Conservation (phyloP, 129 eudicot species). For the Erigeron canadensis region DNA sequence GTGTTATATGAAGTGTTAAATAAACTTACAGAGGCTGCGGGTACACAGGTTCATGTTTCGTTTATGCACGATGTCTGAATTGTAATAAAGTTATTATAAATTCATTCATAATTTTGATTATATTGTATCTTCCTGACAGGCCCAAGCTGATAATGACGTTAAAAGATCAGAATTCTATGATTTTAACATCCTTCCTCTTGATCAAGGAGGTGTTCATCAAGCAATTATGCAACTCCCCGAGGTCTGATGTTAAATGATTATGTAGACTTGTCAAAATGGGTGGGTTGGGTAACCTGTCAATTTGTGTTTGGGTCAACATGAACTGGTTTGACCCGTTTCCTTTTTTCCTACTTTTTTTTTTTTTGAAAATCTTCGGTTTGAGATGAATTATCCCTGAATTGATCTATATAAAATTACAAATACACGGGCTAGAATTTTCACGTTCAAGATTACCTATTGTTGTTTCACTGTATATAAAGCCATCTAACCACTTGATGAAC, state of each 20-base stretch:
- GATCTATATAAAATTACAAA: not conserved
- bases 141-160: slow-evolving; percentile 59
- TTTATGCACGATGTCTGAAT: slow-evolving; percentile 7
- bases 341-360: not conserved
- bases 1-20: slow-evolving; percentile 69
- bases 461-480: not conserved
- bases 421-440: not conserved
- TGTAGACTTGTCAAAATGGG: not conserved
- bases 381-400: not conserved
- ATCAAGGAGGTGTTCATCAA: slow-evolving; percentile 85
- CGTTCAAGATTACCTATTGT: not conserved
- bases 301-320: not conserved
- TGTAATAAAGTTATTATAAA: not conserved
- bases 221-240: slow-evolving; percentile 98
- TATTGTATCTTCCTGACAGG: slow-evolving; percentile 35
- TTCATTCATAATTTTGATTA: slow-evolving; percentile 1
- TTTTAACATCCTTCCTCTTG: slow-evolving; percentile 95
- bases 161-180: slow-evolving; percentile 62
- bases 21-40: slow-evolving; percentile 74
- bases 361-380: not conserved
- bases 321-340: slow-evolving; percentile 3
- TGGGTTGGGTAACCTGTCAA: not conserved
- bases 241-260: slow-evolving; percentile 44
- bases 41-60: slow-evolving; percentile 58
- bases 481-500: slow-evolving; percentile 9